Evolutionary conservation across 331 rosid species (phyloP), one percentile per base, ranked within the genome.

Genomic region (Stylosanthes scabra): DNA sequence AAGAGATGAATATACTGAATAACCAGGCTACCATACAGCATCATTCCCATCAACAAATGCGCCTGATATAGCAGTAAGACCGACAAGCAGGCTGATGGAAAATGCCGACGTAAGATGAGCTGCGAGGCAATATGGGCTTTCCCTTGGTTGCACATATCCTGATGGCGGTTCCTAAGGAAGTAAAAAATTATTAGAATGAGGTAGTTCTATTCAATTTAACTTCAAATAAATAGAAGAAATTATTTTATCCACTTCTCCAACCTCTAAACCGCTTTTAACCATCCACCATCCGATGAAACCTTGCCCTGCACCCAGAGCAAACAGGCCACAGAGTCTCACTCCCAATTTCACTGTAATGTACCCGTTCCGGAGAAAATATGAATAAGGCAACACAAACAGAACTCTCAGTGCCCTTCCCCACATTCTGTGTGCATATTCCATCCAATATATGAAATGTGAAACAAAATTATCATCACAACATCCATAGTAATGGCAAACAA

Each of bases 221-320:
- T 59, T 44, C 52, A 77, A 66, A 44, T 37, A 44, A 71, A 50
- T 10, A 49, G 45, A 83, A 37, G 7, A 11, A 6, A 13, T 72
- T 63, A 15, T 37, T 13, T 58, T 81, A 61, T 70, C 11, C 34
- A 31, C 13, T 25, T 40, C 31, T 64, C 87, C 16, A 80, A 92
- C 97, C 96, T 92, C 97, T 81, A 92, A 81, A 75, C 96, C 97
- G 73, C 97, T 92, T 87, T 85, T 92, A 74, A 92, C 97, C 97
- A 92, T 92, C 97, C 97, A 92, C 97, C 97, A 89, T 74, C 97
- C 96, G 31, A 92, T 85, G 37, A 89, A 75, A 74, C 97, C 92
- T 89, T 92, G 97, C 63, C 94, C 96, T 58, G 91, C 97, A 82
- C 94, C 97, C 55, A 92, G 92, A 77, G 75, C 88, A 81, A 92